Evolutionary conservation across 768 basidiomycete species (phyloP).

Genomic region (Tylopilus vinaceipallidus): DNA sequence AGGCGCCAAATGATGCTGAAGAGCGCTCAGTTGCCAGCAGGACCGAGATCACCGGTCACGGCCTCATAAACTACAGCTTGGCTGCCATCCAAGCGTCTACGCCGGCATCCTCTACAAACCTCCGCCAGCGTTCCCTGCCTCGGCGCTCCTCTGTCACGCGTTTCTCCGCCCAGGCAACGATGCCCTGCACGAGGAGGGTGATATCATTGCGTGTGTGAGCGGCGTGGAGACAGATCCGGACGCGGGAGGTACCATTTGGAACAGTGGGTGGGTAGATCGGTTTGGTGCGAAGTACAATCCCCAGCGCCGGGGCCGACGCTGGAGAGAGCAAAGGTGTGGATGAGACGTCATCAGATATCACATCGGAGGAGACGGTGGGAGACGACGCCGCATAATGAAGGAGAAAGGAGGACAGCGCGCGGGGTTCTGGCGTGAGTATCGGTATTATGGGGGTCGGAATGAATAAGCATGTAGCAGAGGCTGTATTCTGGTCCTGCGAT

Average conservation of each 20-base stretch:
- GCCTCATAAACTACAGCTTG: slow-evolving; percentile 15
- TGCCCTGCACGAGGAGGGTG: slow-evolving; percentile 49
- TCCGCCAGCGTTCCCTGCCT: slow-evolving; percentile 7
- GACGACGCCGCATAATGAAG: slow-evolving; percentile 9
- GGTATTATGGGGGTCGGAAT: slow-evolving; percentile 78
- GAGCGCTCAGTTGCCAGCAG: too few species aligned
- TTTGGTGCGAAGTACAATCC: slow-evolving; percentile 58
- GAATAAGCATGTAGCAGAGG: not conserved
- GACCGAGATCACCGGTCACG: not conserved
- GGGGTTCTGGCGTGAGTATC: slow-evolving; percentile 73
- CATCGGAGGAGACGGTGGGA: not conserved
- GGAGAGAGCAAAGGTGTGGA: not conserved
- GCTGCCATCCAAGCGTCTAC: slow-evolving; percentile 29
- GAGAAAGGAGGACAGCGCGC: slow-evolving; percentile 71
- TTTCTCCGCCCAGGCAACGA: slow-evolving; percentile 39
- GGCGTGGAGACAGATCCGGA: slow-evolving; percentile 87
- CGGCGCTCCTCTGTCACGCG: slow-evolving; percentile 8
- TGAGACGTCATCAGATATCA: not conserved
- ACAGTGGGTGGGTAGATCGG: slow-evolving; percentile 89
- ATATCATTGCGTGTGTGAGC: slow-evolving; percentile 67
- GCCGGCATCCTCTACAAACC: slow-evolving; percentile 15
- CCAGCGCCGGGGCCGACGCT: slow-evolving; percentile 3
- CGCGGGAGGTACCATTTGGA: slow-evolving; percentile 79
- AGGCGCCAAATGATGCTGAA: too few species aligned
- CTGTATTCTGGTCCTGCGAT: not conserved